Conservation (phyloP, 1,284 basidiomycete genomes). For the Malassezia slooffiae region DNA sequence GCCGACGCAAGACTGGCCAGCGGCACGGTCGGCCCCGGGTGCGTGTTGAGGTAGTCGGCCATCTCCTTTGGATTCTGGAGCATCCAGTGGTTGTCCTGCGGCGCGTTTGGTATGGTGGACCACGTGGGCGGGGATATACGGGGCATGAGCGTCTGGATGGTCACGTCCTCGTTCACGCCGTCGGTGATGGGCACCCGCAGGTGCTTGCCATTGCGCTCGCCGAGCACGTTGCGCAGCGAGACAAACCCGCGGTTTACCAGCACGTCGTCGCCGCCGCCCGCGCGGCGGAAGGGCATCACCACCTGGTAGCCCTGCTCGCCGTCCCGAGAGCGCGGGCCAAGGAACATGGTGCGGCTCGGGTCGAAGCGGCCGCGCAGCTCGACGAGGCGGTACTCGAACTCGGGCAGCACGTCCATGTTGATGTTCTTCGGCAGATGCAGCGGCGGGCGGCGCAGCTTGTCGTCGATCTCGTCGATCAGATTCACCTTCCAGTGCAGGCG, state of each 20-base stretch:
- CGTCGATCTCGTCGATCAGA: conserved; percentile 85
- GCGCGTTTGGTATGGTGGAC: conserved; percentile 81
- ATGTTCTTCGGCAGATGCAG: conserved; percentile 69
- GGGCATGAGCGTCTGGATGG: conserved; percentile 28
- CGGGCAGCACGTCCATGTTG: conserved; percentile 52
- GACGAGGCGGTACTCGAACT: conserved; percentile 37
- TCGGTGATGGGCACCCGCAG: conserved; percentile 13
- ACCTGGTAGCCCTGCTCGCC: conserved; percentile 77
- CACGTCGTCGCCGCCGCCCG: conserved; percentile 55
- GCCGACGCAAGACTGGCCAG: too few relatives aligned
- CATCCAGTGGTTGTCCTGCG: conserved; percentile 69
- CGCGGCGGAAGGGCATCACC: conserved; percentile 68
- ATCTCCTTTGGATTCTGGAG: conserved; percentile 73
- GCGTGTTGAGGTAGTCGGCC: conserved; percentile 59
- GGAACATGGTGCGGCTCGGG: conserved; percentile 58
- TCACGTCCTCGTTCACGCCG: neutral
- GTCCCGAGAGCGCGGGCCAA: conserved; percentile 76
- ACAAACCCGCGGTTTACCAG: conserved; percentile 74
- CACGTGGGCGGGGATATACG: conserved; percentile 50
- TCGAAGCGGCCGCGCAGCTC: conserved; percentile 50
- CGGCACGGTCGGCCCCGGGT: too few relatives aligned
- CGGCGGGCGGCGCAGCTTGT: conserved; percentile 71
- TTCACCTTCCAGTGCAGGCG: conserved; percentile 88
- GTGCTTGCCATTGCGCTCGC: conserved; percentile 14
- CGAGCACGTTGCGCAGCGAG: conserved; percentile 48